A percentile compares a stretch with the other conserved stretches of the same genome.
phyloP scores from a whole-genome alignment of 345 rosid species.

The Hirschfeldia incana region DNA sequence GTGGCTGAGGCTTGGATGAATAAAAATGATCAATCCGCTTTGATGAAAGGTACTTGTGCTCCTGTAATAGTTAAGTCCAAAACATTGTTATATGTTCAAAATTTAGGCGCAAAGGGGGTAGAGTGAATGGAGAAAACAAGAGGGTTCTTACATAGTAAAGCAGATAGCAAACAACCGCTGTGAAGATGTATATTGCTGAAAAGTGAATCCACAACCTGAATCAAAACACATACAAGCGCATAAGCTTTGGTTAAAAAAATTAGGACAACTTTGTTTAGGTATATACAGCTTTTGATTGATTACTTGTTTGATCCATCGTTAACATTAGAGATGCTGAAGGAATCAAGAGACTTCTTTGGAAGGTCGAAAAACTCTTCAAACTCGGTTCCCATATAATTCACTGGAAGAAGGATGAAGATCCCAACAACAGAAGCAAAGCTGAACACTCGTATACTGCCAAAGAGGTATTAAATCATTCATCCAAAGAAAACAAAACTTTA shows the following conservation, averaged over 20 bases:
- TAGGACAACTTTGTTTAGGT: neutral
- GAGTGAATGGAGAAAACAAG: slow-evolving; percentile 20
- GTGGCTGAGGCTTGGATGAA: slow-evolving; percentile 72
- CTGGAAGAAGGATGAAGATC: slow-evolving; percentile 74
- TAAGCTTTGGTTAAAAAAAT: neutral
- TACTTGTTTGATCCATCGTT: slow-evolving; percentile 82
- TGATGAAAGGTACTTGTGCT: slow-evolving; percentile 57
- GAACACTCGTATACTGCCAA: slow-evolving; percentile 69
- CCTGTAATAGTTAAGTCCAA: slow-evolving; percentile 49
- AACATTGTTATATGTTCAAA: neutral
- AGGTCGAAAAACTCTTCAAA: slow-evolving; percentile 59
- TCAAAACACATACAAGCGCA: slow-evolving; percentile 32
- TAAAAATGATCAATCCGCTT: slow-evolving; percentile 67
- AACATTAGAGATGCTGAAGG: slow-evolving; percentile 86
- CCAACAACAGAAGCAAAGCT: slow-evolving; percentile 67
- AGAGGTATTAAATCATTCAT: neutral
- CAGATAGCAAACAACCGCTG: slow-evolving; percentile 86
- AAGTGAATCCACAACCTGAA: slow-evolving; percentile 97
- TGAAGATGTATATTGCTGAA: slow-evolving; percentile 79
- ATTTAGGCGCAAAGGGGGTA: slow-evolving; percentile 10
- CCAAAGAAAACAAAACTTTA: neutral
- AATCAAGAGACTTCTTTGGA: slow-evolving; percentile 67
- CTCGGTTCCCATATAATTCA: slow-evolving; percentile 79
- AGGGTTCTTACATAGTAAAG: slow-evolving; percentile 67
- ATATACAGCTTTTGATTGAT: neutral